Conservation (phyloP, 2,329 filamentous ascomycete species). For the Microdochium bolleyi region DNA sequence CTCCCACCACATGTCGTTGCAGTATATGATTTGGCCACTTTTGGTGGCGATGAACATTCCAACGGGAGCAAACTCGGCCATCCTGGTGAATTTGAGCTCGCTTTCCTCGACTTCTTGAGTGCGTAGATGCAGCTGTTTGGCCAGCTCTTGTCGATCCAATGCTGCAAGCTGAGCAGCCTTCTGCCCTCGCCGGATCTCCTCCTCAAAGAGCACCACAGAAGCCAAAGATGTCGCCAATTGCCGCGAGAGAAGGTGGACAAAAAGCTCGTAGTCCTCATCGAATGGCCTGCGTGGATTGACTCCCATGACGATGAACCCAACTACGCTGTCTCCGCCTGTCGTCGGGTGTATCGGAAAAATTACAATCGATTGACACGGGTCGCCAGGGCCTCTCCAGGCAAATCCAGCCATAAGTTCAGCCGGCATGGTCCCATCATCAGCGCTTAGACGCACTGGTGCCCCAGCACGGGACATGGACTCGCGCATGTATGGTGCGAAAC, state of each 20-base stretch:
- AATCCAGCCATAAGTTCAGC: slow-evolving; percentile 57
- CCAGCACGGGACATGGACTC: slow-evolving; percentile 62
- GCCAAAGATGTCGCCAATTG: slow-evolving; percentile 75
- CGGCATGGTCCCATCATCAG: slow-evolving; percentile 60
- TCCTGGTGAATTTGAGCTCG: slow-evolving; percentile 73
- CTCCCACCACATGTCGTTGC: slow-evolving; percentile 72
- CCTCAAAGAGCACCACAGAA: slow-evolving; percentile 75
- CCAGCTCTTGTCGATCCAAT: slow-evolving; percentile 68
- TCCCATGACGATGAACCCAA: slow-evolving; percentile 74
- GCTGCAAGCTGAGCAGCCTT: slow-evolving; percentile 67
- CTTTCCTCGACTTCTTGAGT: slow-evolving; percentile 56
- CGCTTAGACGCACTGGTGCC: slow-evolving; percentile 58
- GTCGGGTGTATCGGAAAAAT: slow-evolving; percentile 75
- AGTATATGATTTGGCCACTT: slow-evolving; percentile 64
- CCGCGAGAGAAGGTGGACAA: slow-evolving; percentile 65
- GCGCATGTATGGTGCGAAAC: slow-evolving; percentile 69
- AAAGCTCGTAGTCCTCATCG: slow-evolving; percentile 73
- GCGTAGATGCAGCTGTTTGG: slow-evolving; percentile 61
- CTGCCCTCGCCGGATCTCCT: slow-evolving; percentile 70
- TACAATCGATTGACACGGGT: slow-evolving; percentile 62
- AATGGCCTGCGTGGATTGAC: slow-evolving; percentile 72
- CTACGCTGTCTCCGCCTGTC: slow-evolving; percentile 58
- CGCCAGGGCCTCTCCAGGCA: slow-evolving; percentile 62
- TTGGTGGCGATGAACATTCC: slow-evolving; percentile 80
- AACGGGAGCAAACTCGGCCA: slow-evolving; percentile 78